Evolutionary conservation across 768 basidiomycete genomes (phyloP).

Genomic region (Leccinum disarticulatum): DNA sequence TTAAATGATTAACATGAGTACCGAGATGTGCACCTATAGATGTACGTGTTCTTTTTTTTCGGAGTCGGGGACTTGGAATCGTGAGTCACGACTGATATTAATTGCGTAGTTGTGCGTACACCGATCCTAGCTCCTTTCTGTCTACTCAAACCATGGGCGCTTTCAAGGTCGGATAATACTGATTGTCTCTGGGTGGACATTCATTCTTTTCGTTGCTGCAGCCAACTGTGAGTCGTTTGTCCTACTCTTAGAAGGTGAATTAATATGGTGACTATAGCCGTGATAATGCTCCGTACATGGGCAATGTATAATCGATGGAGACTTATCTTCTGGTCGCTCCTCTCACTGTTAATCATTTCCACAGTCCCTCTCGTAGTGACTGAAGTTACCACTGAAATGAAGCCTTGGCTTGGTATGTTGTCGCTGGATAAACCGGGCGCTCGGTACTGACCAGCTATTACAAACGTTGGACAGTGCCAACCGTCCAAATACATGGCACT

Average conservation of each 20-base stretch:
- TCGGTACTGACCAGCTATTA: neutral
- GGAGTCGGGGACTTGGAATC: no score
- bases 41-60: neutral
- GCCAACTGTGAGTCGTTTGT: constrained; percentile 6
- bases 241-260: neutral
- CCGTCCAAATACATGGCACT: neutral
- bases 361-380: no score
- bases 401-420: neutral
- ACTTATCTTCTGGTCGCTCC: neutral
- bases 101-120: constrained; percentile 1
- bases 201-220: neutral
- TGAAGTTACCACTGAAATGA: neutral
- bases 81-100: neutral
- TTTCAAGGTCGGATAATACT: neutral
- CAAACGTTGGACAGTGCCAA: neutral
- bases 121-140: neutral
- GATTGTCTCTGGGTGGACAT: neutral
- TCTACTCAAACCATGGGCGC: neutral
- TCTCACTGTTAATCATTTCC: no score
- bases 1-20: neutral
- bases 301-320: neutral
- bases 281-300: constrained; percentile 4
- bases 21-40: neutral
- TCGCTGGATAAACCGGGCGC: no score
- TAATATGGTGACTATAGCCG: neutral